These are phyloP conservation scores for Phaeosphaeria sp. DNA, from an alignment of 2,329 filamentous ascomycete genomes.

Conservation along the genomic window DNA sequence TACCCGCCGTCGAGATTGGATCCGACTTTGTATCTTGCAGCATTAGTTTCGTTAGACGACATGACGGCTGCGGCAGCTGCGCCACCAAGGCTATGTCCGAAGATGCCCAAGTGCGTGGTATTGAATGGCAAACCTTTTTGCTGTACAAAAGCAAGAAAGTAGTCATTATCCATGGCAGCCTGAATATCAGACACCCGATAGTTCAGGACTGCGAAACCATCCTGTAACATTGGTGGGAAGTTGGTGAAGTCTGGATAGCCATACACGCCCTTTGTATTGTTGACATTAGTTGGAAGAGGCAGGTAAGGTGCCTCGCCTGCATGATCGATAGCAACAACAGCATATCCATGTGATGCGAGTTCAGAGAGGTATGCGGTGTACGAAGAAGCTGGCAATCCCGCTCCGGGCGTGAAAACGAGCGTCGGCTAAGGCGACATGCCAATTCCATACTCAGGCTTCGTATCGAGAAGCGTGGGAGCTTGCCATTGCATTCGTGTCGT, in stretches of 20 bases:
- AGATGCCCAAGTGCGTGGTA: constrained; percentile 3
- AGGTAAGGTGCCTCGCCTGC: constrained; percentile 21
- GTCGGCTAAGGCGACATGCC: constrained; percentile 11
- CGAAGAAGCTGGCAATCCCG: constrained; percentile 7
- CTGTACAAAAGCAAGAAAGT: constrained; percentile 9
- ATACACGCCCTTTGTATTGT: constrained; percentile 8
- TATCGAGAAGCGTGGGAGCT: constrained; percentile 7
- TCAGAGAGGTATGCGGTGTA: constrained; percentile 12
- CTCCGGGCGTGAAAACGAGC: constrained; percentile 19
- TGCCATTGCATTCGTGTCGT: constrained; percentile 12
- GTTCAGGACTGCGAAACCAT: constrained; percentile 1
- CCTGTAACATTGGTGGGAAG: constrained; percentile 1
- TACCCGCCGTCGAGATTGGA: constrained; percentile 7
- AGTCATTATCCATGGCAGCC: not conserved
- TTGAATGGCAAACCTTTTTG: constrained; percentile 9
- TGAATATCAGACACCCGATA: constrained; percentile 5
- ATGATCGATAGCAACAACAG: constrained; percentile 20
- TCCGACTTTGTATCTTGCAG: constrained; percentile 3
- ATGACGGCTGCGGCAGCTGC: constrained; percentile 7
- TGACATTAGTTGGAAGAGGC: constrained; percentile 2
- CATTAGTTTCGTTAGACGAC: not conserved
- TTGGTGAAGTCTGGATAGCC: constrained; percentile 5
- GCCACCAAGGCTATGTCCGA: constrained; percentile 22
- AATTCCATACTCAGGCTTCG: not conserved
- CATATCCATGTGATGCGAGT: constrained; percentile 17